Base-by-base conservation (phyloP, 2,329 filamentous ascomycete genomes). In the Falciphora oryzae region DNA sequence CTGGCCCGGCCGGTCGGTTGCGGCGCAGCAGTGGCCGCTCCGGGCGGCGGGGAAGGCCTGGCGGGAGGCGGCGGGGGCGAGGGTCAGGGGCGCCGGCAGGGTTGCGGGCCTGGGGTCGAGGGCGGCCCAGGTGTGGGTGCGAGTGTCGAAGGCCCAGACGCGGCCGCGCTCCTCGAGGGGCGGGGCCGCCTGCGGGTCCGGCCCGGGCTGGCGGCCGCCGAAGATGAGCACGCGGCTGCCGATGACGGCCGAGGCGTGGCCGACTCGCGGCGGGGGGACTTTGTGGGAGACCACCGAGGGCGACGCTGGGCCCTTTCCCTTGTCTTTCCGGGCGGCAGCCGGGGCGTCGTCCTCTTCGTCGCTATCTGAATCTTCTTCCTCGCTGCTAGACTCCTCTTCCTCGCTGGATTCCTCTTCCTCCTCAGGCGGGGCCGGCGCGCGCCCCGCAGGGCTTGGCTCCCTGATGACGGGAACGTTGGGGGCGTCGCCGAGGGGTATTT, bases 161-260 rank as follows among this genome's bases (percentile, higher is more conserved):
- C 86, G 81, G 22, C 92, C 92, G 14, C 80, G 74, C 71, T 96
- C 92, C 63, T 93, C 85, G 14, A 96, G 80, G 0, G 91, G 86
- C 1, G 53, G n/a, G 27, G 56, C 14, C 25, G 10, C 32, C 32
- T 83, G 79, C 84, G 91, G 88, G 32, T 85, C 86, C 3, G 81
- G 76, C 0, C 89, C 89, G 14, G 35, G 35, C 44, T 89, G 88
- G 59, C 91, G 87, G 13, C 93, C 92, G 61, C 91, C 92, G 75
- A 93, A 96, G 57, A 96, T 68, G 76, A 94, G 94, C 70, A 96
- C 87, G 28, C 86, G 87, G 59, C 83, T 82, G 65, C 87, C 83
- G 65, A 95, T 84, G 1, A 86, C 82, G 16, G 88, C 84, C 0
- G 89, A 85, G 44, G 91, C 88, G 69, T 92, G 85, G 27, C 92